Evolutionary conservation across 768 basidiomycete species (phyloP), one percentile per base, ranked within the genome.

Genomic region (Leccinum incarnatum): DNA sequence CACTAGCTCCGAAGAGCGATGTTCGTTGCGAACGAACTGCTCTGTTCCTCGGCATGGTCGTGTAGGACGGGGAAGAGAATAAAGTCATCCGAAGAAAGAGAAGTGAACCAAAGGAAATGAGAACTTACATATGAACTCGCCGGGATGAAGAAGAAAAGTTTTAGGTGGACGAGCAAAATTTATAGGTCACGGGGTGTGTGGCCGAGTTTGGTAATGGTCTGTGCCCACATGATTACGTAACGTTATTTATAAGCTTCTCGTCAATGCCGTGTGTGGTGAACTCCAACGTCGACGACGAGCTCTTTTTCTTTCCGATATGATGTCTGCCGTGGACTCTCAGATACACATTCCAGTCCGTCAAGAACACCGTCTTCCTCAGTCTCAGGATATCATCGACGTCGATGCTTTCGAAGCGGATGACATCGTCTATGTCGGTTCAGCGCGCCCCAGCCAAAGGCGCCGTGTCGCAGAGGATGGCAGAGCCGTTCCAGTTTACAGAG

Each of bases 1-100:
- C 87, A 82, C 85, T 87, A 81, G 75, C 75, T 76, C 79, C 76
- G 74, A 58, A 82, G 75, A 78, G 75, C 79, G 81, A 83, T 76
- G 82, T 85, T 78, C 78, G 86, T 85, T 86, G 85, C 84, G 84
- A 87, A 88, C 84, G 81, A 79, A 87, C 84, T 69, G 67, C 86
- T 88, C 87, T 89, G 73, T 83, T 78, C 72, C 88, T 89, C 88
- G 84, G 79, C 89, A 91, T 86, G 83, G 89, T 90, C 89, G 88
- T 87, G 70, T 90, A 90, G 76, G 88, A 87, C 88, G 88, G 88
- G 88, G 88, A 90, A 91, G 88, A 90, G 89, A 90, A 90, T 82
- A 79, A 80, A 79, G 83, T 87, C 88, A 89, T 89, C 86, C 59
- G 17, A 56, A 61, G 45, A 61, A 36, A 60, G 47, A 11, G 23